phyloP scores from a whole-genome alignment of 371 early-diverging fungal species.

The Rhizopus microsporus region DNA sequence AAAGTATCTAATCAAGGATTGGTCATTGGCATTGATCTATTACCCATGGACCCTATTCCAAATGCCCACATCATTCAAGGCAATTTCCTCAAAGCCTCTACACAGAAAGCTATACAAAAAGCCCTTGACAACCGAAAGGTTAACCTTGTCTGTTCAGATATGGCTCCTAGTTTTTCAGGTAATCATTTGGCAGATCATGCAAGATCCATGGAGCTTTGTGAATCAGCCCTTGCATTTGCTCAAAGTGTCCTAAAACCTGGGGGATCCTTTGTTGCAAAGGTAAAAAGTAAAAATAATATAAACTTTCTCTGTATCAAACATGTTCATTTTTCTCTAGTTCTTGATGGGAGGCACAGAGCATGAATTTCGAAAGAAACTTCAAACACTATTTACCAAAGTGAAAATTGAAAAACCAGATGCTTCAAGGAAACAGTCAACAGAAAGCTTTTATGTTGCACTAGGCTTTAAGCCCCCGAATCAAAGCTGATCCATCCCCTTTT shows the following conservation, averaged over 20 bases:
- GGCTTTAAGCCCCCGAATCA: constrained; percentile 25
- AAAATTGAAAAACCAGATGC: constrained; percentile 68
- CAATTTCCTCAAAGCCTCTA: constrained; percentile 53
- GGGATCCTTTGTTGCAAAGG: constrained; percentile 78
- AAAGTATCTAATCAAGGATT: constrained; percentile 28
- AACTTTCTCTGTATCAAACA: neutral
- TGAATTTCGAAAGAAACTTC: constrained; percentile 50
- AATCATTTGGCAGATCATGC: constrained; percentile 55
- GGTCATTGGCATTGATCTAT: constrained; percentile 73
- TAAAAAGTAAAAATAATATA: constrained; percentile 30
- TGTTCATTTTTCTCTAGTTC: constrained; percentile 36
- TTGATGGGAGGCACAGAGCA: constrained; percentile 68
- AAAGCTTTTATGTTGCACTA: constrained; percentile 75
- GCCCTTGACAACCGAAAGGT: constrained; percentile 43
- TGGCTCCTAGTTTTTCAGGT: constrained; percentile 81
- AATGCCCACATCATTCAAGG: constrained; percentile 68
- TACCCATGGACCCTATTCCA: constrained; percentile 70
- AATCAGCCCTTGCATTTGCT: constrained; percentile 66
- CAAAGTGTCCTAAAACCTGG: constrained; percentile 55
- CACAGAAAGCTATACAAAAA: constrained; percentile 42
- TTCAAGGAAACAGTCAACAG: constrained; percentile 73
- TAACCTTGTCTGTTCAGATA: constrained; percentile 73
- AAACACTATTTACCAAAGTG: constrained; percentile 50
- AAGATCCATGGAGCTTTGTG: constrained; percentile 67
- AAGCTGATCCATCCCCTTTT: too few relatives aligned